Conservation (phyloP, 306 rosid species). For the Pterocarpus macrocarpus region DNA sequence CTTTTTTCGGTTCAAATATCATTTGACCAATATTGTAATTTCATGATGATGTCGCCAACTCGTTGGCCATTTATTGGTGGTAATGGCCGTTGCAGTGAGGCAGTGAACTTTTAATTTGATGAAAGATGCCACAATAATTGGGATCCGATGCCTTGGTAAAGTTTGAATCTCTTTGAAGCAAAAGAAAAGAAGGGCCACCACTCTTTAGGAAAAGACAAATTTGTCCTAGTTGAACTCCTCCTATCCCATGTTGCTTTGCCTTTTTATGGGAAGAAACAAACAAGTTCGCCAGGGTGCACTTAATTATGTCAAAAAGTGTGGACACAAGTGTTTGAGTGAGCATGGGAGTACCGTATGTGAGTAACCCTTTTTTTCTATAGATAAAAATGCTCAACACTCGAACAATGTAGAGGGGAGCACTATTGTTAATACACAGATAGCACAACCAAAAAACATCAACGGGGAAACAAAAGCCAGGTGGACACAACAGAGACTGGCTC, state of each 20-base stretch:
- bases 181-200: slow-evolving; percentile 3
- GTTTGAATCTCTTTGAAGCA: neutral
- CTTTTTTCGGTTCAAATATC: neutral
- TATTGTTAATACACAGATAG: no score
- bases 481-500: slow-evolving; percentile 8
- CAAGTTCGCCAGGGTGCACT: neutral
- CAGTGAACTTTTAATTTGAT: slow-evolving; percentile 37
- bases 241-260: neutral
- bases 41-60: slow-evolving; percentile 49
- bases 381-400: no score
- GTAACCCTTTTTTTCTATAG: neutral
- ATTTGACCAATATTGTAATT: slow-evolving; percentile 42
- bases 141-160: slow-evolving; percentile 45
- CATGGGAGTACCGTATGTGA: neutral
- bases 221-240: slow-evolving; percentile 24
- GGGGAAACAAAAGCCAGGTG: slow-evolving; percentile 34
- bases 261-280: neutral
- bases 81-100: slow-evolving; percentile 43
- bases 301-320: slow-evolving; percentile 39
- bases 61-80: slow-evolving; percentile 42
- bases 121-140: slow-evolving; percentile 52
- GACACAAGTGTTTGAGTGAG: slow-evolving; percentile 29
- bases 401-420: no score
- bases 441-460: no score
- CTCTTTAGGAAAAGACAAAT: slow-evolving; percentile 34